Conservation (phyloP, 2,329 filamentous ascomycete genomes). For the Botrytis fabae region DNA sequence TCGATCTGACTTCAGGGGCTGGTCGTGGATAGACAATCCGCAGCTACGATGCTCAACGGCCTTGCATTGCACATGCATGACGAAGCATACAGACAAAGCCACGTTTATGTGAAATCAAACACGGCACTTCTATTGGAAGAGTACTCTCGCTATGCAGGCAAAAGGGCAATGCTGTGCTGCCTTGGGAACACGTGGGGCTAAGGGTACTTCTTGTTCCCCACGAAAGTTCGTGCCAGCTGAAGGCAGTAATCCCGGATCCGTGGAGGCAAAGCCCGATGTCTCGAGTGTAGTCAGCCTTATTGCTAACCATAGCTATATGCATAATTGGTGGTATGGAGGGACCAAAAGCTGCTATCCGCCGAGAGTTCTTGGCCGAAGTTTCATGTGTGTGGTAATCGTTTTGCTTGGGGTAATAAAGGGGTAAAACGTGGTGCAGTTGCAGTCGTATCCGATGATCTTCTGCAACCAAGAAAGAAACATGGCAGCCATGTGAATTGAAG, state of each 20-base stretch:
- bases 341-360: background rate
- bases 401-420: background rate
- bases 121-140: background rate
- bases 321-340: background rate
- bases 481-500: slow-evolving; percentile 4
- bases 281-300: background rate
- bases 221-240: background rate
- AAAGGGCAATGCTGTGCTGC: background rate
- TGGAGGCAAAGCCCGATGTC: slow-evolving; percentile 1
- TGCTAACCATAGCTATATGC: slow-evolving; percentile 8
- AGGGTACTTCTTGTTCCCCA: background rate
- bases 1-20: background rate
- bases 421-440: background rate
- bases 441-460: background rate
- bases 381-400: slow-evolving; percentile 16
- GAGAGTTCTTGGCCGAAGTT: background rate
- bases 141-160: background rate
- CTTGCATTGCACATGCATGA: slow-evolving; percentile 1
- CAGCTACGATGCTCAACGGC: background rate
- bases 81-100: background rate
- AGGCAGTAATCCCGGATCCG: background rate
- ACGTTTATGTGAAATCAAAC: background rate
- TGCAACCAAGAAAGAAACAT: background rate
- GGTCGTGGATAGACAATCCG: background rate
- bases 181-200: background rate